Percentiles rank a stretch among this genome's conserved stretches.
These are phyloP conservation scores for Penicillium pulvis DNA, from an alignment of 495 filamentous ascomycete species.

Conservation along the genomic window DNA sequence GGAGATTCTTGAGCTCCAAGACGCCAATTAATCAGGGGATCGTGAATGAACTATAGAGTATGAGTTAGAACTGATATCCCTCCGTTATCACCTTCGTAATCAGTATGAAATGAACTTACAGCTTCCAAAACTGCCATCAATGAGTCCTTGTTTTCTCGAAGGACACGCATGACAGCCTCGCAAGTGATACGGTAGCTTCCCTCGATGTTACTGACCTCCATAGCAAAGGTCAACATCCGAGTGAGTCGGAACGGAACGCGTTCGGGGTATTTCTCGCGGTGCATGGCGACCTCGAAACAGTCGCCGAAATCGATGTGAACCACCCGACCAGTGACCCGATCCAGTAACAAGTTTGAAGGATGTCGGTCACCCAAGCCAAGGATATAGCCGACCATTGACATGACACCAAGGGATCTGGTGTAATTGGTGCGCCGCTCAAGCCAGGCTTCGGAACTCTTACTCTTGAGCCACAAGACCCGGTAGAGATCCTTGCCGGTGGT, in stretches of 20 bases:
- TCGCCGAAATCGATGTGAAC: constrained; percentile 99
- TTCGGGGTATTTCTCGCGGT: constrained; percentile 98
- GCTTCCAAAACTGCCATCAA: constrained; percentile 98
- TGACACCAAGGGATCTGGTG: constrained; percentile 93
- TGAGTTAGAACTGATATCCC: neutral
- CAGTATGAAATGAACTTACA: constrained; percentile 56
- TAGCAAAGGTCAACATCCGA: constrained; percentile 97
- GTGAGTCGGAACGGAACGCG: constrained; percentile 96
- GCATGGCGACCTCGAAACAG: constrained; percentile 99
- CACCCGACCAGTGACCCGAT: constrained; percentile 91
- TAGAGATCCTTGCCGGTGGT: constrained; percentile 98
- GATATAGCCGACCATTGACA: constrained; percentile 99
- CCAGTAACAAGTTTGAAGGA: constrained; percentile 95
- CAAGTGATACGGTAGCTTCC: constrained; percentile 96
- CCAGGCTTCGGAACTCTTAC: constrained; percentile 97
- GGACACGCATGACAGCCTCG: constrained; percentile 96
- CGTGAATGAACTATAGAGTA: constrained; percentile 85
- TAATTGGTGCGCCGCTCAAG: constrained; percentile 96
- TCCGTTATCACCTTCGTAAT: constrained; percentile 1
- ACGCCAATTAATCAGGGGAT: constrained; percentile 96
- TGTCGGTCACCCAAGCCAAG: constrained; percentile 95
- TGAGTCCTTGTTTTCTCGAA: constrained; percentile 95
- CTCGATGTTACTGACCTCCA: constrained; percentile 99
- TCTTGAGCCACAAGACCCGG: constrained; percentile 97
- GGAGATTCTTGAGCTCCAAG: constrained; percentile 85